phyloP scores from a whole-genome alignment of 495 filamentous ascomycete species.

The Neurospora terricola region DNA sequence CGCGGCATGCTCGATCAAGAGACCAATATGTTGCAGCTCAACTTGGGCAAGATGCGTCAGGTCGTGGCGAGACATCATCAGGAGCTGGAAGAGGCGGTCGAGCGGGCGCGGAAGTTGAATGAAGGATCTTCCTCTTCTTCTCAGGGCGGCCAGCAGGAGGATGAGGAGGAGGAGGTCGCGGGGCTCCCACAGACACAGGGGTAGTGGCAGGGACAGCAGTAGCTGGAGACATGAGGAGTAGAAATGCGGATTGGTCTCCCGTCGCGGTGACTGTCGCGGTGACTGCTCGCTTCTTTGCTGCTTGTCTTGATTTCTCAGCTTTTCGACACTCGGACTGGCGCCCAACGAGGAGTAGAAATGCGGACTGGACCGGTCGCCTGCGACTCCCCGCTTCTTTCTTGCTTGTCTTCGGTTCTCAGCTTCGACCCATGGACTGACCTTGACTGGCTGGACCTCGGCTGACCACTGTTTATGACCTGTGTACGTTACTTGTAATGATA shows the following conservation, averaged over 20 bases:
- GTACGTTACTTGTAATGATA: not conserved
- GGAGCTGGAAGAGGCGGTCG: constrained; percentile 6
- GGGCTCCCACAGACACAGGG: not conserved
- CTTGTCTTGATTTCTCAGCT: not conserved
- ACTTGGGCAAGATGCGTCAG: constrained; percentile 13
- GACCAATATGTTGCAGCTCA: constrained; percentile 12
- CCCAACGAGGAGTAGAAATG: too few species aligned
- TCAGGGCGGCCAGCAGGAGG: not conserved
- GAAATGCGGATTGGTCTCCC: not conserved
- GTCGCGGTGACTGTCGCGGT: not conserved
- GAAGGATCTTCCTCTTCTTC: not conserved
- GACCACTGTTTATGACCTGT: not conserved
- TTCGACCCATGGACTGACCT: not conserved
- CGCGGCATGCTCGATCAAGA: constrained; percentile 15
- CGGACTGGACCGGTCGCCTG: too few species aligned
- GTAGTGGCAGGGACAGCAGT: not conserved
- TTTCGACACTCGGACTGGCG: too few species aligned
- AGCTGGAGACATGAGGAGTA: not conserved
- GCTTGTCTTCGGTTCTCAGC: not conserved
- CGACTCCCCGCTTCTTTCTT: too few species aligned
- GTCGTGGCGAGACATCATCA: not conserved
- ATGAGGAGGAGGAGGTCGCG: not conserved
- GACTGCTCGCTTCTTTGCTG: not conserved
- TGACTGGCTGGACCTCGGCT: not conserved
- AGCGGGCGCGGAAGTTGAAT: constrained; percentile 6